Evolutionary conservation across 192 early-diverging fungal genomes (phyloP).

Genomic region (Globomyces pollinis-pini): DNA sequence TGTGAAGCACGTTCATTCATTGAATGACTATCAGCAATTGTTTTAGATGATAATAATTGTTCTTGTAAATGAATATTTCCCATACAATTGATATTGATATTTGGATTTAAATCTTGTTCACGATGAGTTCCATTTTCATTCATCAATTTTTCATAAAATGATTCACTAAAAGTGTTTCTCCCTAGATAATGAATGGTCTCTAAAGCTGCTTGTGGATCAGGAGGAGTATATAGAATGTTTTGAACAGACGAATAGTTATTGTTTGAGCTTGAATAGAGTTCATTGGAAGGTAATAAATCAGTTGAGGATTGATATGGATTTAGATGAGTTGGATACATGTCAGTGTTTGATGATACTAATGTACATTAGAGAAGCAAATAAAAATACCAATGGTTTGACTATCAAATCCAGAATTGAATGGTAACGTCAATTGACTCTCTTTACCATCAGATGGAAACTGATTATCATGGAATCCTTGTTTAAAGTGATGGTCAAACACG

Average conservation of each 20-base stretch:
- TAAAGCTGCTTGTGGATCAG: not conserved
- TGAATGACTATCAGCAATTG: not conserved
- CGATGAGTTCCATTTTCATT: not conserved
- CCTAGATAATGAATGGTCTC: slow-evolving; percentile 7
- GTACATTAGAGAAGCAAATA: too few relatives aligned
- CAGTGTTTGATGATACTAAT: too few relatives aligned
- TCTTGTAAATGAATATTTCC: not conserved
- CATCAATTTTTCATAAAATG: slow-evolving; percentile 3
- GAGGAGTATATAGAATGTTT: too few relatives aligned
- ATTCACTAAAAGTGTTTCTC: not conserved
- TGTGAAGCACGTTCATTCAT: not conserved
- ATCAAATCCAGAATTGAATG: too few relatives aligned
- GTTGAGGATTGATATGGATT: not conserved
- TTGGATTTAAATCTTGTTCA: not conserved
- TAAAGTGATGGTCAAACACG: slow-evolving; percentile 1
- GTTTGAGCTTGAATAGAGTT: not conserved
- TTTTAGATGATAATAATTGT: not conserved
- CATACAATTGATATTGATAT: not conserved
- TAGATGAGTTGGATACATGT: slow-evolving; percentile 1
- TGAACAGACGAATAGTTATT: too few relatives aligned
- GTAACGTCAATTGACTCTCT: too few relatives aligned
- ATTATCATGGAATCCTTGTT: not conserved
- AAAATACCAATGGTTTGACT: too few relatives aligned
- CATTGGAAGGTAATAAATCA: not conserved
- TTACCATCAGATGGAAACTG: too few relatives aligned